Conservation (phyloP, 306 rosid genomes). For the Arachis stenosperma region DNA sequence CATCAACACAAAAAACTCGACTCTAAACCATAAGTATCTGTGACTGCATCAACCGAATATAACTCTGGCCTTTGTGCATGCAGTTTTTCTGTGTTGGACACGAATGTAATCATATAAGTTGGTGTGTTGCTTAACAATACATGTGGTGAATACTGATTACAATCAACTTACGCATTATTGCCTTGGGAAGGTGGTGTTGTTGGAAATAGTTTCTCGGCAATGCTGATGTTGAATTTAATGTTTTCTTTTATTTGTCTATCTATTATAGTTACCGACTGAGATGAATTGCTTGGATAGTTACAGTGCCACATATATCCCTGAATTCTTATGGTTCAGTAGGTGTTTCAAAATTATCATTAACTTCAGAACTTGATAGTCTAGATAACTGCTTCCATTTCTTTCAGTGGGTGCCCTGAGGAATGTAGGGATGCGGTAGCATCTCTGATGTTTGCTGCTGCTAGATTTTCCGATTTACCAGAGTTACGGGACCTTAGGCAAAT, state of each 20-base stretch:
- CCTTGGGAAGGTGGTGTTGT: conserved; percentile 5
- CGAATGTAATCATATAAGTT: conserved; percentile 1
- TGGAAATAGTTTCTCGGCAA: background rate
- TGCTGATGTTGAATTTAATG: conserved; percentile 7
- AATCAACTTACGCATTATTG: conserved; percentile 5
- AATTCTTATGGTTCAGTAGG: conserved; percentile 7
- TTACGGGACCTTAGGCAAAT: conserved; percentile 86
- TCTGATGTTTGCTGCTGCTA: conserved; percentile 89
- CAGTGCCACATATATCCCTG: conserved; percentile 21
- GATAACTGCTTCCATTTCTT: conserved; percentile 39
- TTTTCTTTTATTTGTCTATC: background rate
- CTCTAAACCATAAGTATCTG: background rate
- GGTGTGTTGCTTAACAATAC: background rate
- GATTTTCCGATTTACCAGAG: conserved; percentile 97
- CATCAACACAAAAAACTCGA: background rate
- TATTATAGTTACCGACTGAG: conserved; percentile 8
- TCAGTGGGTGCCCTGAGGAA: conserved; percentile 94
- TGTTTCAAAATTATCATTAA: conserved; percentile 15
- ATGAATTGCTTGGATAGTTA: conserved; percentile 15
- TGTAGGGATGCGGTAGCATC: conserved; percentile 84
- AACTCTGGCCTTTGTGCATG: background rate
- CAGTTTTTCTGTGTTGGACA: conserved; percentile 15
- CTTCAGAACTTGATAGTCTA: background rate
- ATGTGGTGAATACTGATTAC: conserved; percentile 14
- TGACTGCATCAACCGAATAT: background rate